Conservation (phyloP, 257 asterid species). For the Lantana camara region DNA sequence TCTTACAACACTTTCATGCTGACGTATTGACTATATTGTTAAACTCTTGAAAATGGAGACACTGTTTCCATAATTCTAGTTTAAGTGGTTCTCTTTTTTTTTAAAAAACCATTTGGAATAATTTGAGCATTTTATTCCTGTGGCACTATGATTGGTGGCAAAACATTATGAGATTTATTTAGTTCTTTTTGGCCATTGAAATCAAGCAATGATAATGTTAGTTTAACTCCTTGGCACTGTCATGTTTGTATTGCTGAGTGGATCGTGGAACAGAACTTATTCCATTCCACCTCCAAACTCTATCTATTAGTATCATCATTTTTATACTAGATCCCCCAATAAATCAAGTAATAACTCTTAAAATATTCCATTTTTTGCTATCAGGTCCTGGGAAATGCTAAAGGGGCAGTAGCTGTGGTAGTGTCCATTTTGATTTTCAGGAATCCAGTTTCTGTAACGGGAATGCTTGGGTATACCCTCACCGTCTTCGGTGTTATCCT, state of each 20-base stretch:
- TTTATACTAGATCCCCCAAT: not conserved
- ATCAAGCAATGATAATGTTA: not conserved
- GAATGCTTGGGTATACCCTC: constrained; percentile 72
- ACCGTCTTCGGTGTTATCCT: constrained; percentile 74
- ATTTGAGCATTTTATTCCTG: not conserved
- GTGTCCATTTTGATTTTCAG: constrained; percentile 73
- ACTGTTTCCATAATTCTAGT: not conserved
- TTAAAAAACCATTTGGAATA: not conserved
- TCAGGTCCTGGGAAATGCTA: constrained; percentile 86
- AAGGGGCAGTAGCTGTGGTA: constrained; percentile 88
- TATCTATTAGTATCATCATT: not conserved
- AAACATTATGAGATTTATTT: not conserved
- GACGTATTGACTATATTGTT: not conserved
- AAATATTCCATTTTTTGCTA: not conserved
- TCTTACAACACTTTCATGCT: not conserved
- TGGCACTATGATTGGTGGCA: not conserved
- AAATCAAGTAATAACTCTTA: not conserved
- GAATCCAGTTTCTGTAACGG: constrained; percentile 81
- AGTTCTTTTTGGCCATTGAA: not conserved
- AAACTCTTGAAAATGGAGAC: constrained; percentile 10
- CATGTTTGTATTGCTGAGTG: not conserved
- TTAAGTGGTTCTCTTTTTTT: not conserved
- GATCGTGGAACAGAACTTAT: not conserved
- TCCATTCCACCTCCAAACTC: constrained; percentile 4
- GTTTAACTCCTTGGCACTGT: not conserved